Base-by-base conservation (phyloP, 805 yeast species). In the Suhomyces pyralidae region DNA sequence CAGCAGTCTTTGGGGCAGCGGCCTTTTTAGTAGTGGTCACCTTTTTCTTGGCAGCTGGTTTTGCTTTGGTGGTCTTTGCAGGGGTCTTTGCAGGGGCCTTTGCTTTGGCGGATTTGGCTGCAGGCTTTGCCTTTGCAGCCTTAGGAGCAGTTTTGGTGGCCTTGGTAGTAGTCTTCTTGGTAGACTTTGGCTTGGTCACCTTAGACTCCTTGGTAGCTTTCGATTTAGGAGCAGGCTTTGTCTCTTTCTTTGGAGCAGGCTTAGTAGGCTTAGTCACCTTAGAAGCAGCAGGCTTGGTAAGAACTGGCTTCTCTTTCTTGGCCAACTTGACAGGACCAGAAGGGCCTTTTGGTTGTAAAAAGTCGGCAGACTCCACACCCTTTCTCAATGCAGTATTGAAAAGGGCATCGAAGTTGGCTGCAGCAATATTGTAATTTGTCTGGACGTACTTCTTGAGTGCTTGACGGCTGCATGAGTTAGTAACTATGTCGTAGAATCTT, bases 261-360 rank as follows among this genome's bases (percentile, higher is more conserved):
- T 64, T 52, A 43, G 64, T 57, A 36, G 66, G 58, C 59, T 62
- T 60, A 19, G 66, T 54, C 26, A 66, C 57, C 49, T 55, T 57
- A 3, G 56, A 42, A 14, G 43, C 50, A 28, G 50, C 24, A 7
- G 25, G 49, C 46, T 47, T 45, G 10, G 44, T 40, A 8, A 30
- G 47, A 15, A 15, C 47, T 5, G 42, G 49, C 45, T 48, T 46
- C 20, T 59, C 74, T 61, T 73, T 68, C 74, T 81, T 82, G 65
- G 74, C 77, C 55, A 86, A 69, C 71, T 89, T 88, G 58, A 89
- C 82, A 46, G 96, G 89, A 48, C 96, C 96, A 10, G 96, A 84
- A 17, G 96, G 86, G 46, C 96, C 96, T 74, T 90, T 89, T 67
- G 96, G 96, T 73, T 88, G 96, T 45, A 79, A 67, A 59, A 90